Percentiles rank a stretch among this genome's conserved stretches.
Evolutionary conservation across 1,284 basidiomycete species (phyloP).

Genomic region (Kalmanozyma brasiliensis): DNA sequence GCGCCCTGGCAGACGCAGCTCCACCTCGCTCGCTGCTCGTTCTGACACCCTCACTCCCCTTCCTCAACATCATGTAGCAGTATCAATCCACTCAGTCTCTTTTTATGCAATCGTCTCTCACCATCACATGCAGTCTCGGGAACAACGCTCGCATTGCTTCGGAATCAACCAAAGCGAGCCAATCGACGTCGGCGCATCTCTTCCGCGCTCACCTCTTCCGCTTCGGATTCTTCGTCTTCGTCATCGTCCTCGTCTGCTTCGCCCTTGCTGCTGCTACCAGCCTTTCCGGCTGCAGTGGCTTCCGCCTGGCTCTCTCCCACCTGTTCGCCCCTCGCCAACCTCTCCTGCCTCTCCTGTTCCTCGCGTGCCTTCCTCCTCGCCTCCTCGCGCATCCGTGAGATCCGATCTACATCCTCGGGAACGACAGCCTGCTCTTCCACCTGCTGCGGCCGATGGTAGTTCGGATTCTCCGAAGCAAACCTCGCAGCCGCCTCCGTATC

Average conservation of each 20-base stretch:
- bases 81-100: too few relatives aligned
- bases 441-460: not conserved
- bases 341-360: constrained; percentile 37
- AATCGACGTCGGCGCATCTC: constrained; percentile 54
- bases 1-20: not conserved
- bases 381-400: constrained; percentile 53
- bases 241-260: constrained; percentile 37
- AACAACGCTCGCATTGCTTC: constrained; percentile 1
- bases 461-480: constrained; percentile 22
- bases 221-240: constrained; percentile 50
- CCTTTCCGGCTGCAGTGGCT: not conserved
- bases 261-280: constrained; percentile 1
- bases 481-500: constrained; percentile 37
- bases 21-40: too few relatives aligned
- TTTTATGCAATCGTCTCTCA: constrained; percentile 7
- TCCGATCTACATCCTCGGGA: constrained; percentile 56
- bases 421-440: constrained; percentile 31
- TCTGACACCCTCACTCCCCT: constrained; percentile 10
- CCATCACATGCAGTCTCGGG: constrained; percentile 10
- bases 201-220: constrained; percentile 51
- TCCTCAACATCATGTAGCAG: constrained; percentile 22
- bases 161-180: constrained; percentile 41
- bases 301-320: constrained; percentile 10
- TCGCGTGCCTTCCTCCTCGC: constrained; percentile 43
- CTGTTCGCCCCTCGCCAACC: constrained; percentile 30